Conservation (phyloP, 129 eudicot species). For the Saposhnikovia divaricata region DNA sequence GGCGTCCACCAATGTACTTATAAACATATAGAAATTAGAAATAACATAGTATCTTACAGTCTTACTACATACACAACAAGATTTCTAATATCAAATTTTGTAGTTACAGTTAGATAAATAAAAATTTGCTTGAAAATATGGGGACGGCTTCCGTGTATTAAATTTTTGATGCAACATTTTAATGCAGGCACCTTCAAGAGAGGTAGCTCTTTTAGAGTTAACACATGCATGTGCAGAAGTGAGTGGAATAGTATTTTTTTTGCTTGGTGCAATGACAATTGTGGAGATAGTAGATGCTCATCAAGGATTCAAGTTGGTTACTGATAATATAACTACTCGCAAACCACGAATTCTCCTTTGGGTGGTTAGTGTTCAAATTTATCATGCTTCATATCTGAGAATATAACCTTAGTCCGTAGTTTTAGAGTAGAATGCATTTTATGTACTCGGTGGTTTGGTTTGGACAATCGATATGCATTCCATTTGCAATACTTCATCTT, state of each 20-base stretch:
- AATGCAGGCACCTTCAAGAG: constrained; percentile 89
- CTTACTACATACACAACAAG: no score
- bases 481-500: no score
- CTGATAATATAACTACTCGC: constrained; percentile 94
- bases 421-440: background rate
- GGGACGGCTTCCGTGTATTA: background rate
- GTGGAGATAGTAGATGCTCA: constrained; percentile 98
- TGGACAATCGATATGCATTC: background rate
- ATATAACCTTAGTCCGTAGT: background rate
- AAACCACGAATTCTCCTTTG: constrained; percentile 93
- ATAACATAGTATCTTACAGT: no score
- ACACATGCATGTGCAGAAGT: constrained; percentile 93
- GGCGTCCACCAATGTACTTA: no score
- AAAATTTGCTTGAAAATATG: no score
- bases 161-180: background rate
- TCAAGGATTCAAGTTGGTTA: constrained; percentile 94
- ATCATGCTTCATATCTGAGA: background rate
- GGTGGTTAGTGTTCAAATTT: constrained; percentile 64
- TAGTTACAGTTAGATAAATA: no score
- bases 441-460: no score
- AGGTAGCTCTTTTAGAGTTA: constrained; percentile 74
- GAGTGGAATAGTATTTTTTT: constrained; percentile 88
- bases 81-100: no score
- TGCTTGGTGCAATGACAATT: constrained; percentile 99
- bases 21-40: no score